Percentiles rank a stretch among this genome's conserved stretches.
phyloP scores from a whole-genome alignment of 169 alveolate genomes.

The Condylostoma magnum region DNA sequence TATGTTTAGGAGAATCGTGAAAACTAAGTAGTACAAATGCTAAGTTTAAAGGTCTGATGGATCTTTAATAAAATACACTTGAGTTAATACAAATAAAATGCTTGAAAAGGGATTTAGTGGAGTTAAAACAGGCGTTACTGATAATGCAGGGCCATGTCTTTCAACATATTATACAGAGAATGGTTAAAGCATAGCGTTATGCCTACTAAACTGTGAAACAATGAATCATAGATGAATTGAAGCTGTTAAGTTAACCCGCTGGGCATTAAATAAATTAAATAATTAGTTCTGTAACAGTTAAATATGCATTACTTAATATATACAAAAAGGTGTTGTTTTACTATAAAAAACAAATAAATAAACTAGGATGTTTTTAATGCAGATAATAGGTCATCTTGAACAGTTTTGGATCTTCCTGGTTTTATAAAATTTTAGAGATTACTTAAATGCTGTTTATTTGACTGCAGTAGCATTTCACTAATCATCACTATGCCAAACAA shows the following conservation, averaged over 20 bases:
- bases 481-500: too few relatives aligned
- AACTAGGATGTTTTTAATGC: too few relatives aligned
- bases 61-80: neutral
- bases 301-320: too few relatives aligned
- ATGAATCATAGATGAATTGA: conserved; percentile 38
- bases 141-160: conserved; percentile 45
- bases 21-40: conserved; percentile 1
- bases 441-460: too few relatives aligned
- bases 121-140: conserved; percentile 39
- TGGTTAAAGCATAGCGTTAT: neutral
- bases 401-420: too few relatives aligned
- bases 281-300: too few relatives aligned
- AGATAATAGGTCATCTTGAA: too few relatives aligned
- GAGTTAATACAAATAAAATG: conserved; percentile 37
- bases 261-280: too few relatives aligned
- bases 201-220: conserved; percentile 16
- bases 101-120: conserved; percentile 33
- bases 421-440: too few relatives aligned
- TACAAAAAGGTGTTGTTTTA: too few relatives aligned
- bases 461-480: too few relatives aligned
- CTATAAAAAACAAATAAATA: too few relatives aligned
- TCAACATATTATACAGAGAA: conserved; percentile 6
- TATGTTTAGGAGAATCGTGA: conserved; percentile 30
- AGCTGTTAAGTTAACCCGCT: conserved; percentile 9
- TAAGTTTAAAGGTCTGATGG: neutral